Evolutionary conservation across 2,329 filamentous ascomycete species (phyloP), one percentile per base, ranked within the genome.

Genomic region (Botryotinia convoluta): DNA sequence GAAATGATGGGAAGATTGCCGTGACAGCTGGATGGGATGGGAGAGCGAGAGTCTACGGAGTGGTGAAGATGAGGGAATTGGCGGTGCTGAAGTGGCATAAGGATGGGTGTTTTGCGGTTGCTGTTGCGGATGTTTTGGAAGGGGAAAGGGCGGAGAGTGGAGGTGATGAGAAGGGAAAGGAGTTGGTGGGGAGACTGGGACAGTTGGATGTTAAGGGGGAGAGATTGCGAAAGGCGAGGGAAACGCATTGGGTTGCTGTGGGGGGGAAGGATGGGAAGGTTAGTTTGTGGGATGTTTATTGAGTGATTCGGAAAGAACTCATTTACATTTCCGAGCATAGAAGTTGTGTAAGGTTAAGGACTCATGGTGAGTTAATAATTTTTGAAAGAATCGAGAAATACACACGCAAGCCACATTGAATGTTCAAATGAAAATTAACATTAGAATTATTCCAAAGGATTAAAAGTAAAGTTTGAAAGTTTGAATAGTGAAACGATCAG

Each of bases 51-150:
- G 90, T 98, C 1, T 99, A 98, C 82, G 92, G 92, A 4, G 84
- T 87, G 64, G 94, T 92, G 82, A 92, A 90, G 0, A 87, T 98
- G 85, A 93, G 91, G 79, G 95, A 98, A 82, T 83, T 98, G 18
- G 96, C 95, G 0, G 94, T 98, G 72, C 84, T 98, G 76, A 97
- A 97, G 82, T 98, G 95, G 95, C 96, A 98, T 82, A 90, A 92
- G 77, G 91, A 93, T 45, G 95, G 95, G 0, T 95, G 93, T 76
- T 98, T 95, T 83, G 89, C 93, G 5, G 87, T 93, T 29, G 91
- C 89, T 0, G 97, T 98, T 84, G 91, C 88, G 1, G 79, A 83
- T 37, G 77, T 68, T 57, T 42, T 68, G 10, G 35, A 26, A 1
- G 26, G 35, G 35, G 48, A 4, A 9, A n/a, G 45, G 9, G 4